Conservation (phyloP, 2,329 filamentous ascomycete genomes). For the Trichoderma arundinaceum region DNA sequence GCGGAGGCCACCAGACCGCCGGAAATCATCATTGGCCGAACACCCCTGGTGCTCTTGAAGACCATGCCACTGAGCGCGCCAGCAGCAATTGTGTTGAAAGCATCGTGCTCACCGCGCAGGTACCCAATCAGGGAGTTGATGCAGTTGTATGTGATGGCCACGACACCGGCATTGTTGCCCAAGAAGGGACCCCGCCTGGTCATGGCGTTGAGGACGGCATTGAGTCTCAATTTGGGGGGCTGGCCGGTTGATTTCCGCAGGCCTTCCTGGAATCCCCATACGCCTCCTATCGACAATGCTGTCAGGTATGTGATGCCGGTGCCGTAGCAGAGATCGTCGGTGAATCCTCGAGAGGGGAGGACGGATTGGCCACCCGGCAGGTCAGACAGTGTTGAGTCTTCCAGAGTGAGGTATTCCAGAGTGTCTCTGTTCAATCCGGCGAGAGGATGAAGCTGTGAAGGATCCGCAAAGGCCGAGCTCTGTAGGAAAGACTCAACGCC, state of each 20-base stretch:
- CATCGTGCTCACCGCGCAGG: conserved; percentile 83
- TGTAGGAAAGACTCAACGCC: conserved; percentile 88
- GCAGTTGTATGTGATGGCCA: conserved; percentile 95
- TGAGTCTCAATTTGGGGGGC: conserved; percentile 89
- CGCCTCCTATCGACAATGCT: conserved; percentile 84
- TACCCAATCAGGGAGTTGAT: conserved; percentile 85
- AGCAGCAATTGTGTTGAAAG: conserved; percentile 84
- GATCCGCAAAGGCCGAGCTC: conserved; percentile 78
- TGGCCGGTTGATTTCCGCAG: conserved; percentile 75
- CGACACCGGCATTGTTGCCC: conserved; percentile 93
- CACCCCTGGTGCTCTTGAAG: conserved; percentile 92
- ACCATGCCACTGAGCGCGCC: conserved; percentile 89
- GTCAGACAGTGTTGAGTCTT: conserved; percentile 87
- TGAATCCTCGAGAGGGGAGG: conserved; percentile 94
- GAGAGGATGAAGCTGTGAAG: conserved; percentile 87
- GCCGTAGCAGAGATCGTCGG: conserved; percentile 97
- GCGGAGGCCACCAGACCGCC: conserved; percentile 85
- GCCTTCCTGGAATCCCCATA: conserved; percentile 91
- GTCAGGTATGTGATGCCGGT: conserved; percentile 92
- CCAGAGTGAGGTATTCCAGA: conserved; percentile 92
- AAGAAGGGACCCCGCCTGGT: conserved; percentile 92
- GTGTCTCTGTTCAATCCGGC: conserved; percentile 91
- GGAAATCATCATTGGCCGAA: conserved; percentile 93
- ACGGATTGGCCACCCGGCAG: conserved; percentile 85
- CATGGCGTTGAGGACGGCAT: conserved; percentile 92